A percentile compares a stretch with the other conserved stretches of the same genome.
These are phyloP conservation scores for Litchi chinensis DNA, from an alignment of 345 rosid species.

Conservation along the genomic window DNA sequence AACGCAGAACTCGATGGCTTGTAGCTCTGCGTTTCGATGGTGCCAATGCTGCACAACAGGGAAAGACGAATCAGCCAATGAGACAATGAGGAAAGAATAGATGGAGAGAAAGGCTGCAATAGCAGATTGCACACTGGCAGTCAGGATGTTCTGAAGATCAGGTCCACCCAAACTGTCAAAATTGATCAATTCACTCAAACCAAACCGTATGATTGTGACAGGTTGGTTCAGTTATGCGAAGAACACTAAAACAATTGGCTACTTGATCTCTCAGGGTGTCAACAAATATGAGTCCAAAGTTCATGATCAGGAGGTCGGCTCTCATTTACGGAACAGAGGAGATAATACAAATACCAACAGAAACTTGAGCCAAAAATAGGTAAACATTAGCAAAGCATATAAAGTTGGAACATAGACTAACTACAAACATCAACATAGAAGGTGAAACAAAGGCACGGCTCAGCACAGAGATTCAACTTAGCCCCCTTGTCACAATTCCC, in stretches of 20 bases:
- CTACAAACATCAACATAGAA: constrained; percentile 24
- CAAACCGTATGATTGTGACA: no score
- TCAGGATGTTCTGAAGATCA: no score
- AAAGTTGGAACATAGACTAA: constrained; percentile 16
- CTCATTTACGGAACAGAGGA: neutral
- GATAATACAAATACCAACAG: neutral
- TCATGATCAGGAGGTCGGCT: neutral
- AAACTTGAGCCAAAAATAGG: constrained; percentile 11
- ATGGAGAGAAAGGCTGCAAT: no score
- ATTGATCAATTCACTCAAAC: no score
- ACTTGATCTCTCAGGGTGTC: no score
- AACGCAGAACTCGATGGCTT: no score
- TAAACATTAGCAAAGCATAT: constrained; percentile 16
- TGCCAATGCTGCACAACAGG: neutral
- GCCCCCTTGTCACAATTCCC: constrained; percentile 25
- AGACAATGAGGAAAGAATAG: neutral
- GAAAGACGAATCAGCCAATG: no score
- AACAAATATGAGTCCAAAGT: neutral
- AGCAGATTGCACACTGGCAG: no score
- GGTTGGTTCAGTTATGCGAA: no score
- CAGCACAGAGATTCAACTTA: constrained; percentile 23
- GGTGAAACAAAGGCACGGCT: constrained; percentile 1
- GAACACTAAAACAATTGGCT: no score
- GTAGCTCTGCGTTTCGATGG: no score
- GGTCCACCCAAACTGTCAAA: no score